Percentiles rank a stretch among this genome's conserved stretches.
Conservation (phyloP, 768 basidiomycete genomes). For the Boletellus ananas region DNA sequence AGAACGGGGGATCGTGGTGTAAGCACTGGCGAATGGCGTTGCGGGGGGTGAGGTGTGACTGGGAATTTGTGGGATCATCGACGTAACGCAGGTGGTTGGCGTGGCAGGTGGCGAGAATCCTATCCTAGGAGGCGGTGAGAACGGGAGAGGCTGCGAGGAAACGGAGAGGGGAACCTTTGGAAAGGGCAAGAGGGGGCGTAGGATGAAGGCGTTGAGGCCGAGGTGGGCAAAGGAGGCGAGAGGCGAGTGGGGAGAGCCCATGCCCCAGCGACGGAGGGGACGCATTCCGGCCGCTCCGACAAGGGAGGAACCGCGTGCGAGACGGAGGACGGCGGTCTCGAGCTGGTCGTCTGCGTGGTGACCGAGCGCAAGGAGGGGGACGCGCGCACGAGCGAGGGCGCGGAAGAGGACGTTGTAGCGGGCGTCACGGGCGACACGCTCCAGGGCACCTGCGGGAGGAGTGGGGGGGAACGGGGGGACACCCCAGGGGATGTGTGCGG, state of each 20-base stretch:
- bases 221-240: conserved; percentile 44
- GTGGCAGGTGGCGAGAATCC: conserved; percentile 77
- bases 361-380: conserved; percentile 54
- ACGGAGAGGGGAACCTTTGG: conserved; percentile 50
- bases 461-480: conserved; percentile 44
- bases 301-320: conserved; percentile 52
- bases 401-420: conserved; percentile 52
- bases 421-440: conserved; percentile 54
- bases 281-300: conserved; percentile 69
- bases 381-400: conserved; percentile 38
- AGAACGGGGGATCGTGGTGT: conserved; percentile 8
- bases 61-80: conserved; percentile 68
- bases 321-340: conserved; percentile 73
- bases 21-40: conserved; percentile 65
- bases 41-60: conserved; percentile 66
- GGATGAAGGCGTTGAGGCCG: conserved; percentile 66
- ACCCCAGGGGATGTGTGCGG: conserved; percentile 56
- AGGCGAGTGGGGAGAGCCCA: conserved; percentile 46
- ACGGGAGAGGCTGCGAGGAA: neutral
- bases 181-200: conserved; percentile 67
- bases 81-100: conserved; percentile 58
- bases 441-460: conserved; percentile 46
- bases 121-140: conserved; percentile 46
- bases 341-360: conserved; percentile 85
- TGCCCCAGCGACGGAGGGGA: conserved; percentile 68